Base-by-base conservation (phyloP, 2,329 filamentous ascomycete species). In the Geosmithia flava region DNA sequence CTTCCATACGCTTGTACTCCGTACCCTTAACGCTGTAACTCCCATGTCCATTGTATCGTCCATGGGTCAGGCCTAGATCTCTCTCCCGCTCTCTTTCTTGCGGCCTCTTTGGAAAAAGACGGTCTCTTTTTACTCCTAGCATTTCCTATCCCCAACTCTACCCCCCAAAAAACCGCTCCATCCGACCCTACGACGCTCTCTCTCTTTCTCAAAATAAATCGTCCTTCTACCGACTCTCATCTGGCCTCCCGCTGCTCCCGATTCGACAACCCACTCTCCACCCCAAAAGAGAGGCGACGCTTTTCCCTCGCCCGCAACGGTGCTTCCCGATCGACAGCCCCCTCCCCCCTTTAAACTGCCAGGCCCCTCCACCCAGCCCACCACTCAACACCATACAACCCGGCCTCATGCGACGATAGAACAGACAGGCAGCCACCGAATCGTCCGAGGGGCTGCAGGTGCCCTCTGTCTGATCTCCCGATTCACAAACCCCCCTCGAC, bases 351-450 rank as follows among this genome's bases (percentile, higher is more conserved):
- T 42, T 41, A 41, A 16, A 42, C 17, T 20, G 41, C 17, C 17
- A 3, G 16, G 17, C 41, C 41, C 11, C 20, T 11, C 10, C 20
- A 11, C 17, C 7, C 20, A 16, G 39, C n/a, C 20, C 41, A 46
- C 11, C 33, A 11, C 33, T 11, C 11, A 11, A 37, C n/a, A 13
- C 11, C 33, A n/a, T 41, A 48, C n/a, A 39, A 30, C 37, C 30
- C 45, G 45, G 30, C 45, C 44, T 27, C 45, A 64, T 64, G 62
- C 60, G 59, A 62, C 62, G 54, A 61, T 60, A 60, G 55, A 53
- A 52, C 55, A 52, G 53, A 44, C 44, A 48, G 44, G 54, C 54
- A 52, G 59, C 50, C 55, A 53, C 56, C 54, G 56, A 56, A 58
- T 57, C 56, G 27, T 40, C 20, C 17, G n/a, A 60, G 56, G 62